Base-by-base conservation (phyloP, 495 filamentous ascomycete genomes). In the Darksidea phi region DNA sequence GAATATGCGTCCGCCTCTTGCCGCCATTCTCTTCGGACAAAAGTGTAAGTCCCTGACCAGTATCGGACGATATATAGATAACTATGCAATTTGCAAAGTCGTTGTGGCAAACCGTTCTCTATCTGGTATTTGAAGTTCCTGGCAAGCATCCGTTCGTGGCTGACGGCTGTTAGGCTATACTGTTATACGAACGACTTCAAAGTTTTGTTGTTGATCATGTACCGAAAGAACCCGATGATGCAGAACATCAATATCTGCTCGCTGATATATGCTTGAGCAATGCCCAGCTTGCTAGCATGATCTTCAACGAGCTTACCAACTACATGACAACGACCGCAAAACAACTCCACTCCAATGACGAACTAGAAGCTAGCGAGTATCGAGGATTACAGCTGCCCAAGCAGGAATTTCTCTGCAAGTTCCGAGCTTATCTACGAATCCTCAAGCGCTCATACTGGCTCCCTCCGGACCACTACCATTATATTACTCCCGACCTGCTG, bases 361-460 rank as follows among this genome's bases (percentile, higher is more conserved):
- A 21, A 45, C n/a, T 45, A 46, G n/a, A 4, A 32, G 28, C n/a
- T n/a, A n/a, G n/a, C n/a, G n/a, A n/a, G n/a, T n/a, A 32, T 32
- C 28, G 4, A 3, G 28, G 28, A 4, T 32, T 32, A 3, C 3
- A 3, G 3, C 28, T 10, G 28, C 28, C 28, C 28, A 32, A 32
- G 28, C 4, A 32, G 28, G 28, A 4, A 32, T 32, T 3, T 10
- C 28, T 32, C 4, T 10, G 10, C 28, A 3, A 32, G 4, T 32
- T 32, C 6, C 4, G 49, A 0, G 48, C 45, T 13, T 66, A 20
- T 24, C 21, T 67, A 8, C 15, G 45, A 0, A 53, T 67, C 18
- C 45, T 67, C 3, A 63, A 57, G 25, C 21, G 42, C 55, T 60
- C 52, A 1, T 63, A 37, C 42, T 60, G 56, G 60, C 26, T 41